Percentiles rank a stretch among this genome's conserved stretches.
Evolutionary conservation across 805 yeast species (phyloP).

Genomic region (Yamadazyma sp.): DNA sequence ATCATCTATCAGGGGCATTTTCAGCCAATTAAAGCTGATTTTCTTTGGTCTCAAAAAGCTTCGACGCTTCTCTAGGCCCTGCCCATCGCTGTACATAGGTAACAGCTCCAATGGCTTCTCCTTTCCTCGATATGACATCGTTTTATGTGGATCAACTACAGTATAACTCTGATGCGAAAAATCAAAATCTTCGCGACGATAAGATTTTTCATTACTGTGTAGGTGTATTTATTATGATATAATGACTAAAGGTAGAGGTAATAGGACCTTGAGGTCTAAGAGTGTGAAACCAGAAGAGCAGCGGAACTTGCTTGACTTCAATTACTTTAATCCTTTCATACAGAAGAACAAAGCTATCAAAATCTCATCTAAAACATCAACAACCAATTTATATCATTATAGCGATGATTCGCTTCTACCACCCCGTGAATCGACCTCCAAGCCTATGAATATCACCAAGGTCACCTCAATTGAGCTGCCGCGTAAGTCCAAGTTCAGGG

Average conservation of each 20-base stretch:
- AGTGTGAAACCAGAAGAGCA: constrained; percentile 12
- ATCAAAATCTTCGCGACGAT: too few relatives aligned
- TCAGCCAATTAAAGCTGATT: too few relatives aligned
- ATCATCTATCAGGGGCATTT: constrained; percentile 1
- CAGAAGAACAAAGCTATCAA: constrained; percentile 18
- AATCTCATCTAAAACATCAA: constrained; percentile 7
- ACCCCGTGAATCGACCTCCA: constrained; percentile 5
- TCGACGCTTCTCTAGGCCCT: background rate
- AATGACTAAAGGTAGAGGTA: background rate
- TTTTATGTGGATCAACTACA: too few relatives aligned
- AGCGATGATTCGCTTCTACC: constrained; percentile 13
- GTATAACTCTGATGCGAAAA: too few relatives aligned
- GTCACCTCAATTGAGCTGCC: constrained; percentile 6
- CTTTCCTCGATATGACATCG: constrained; percentile 22
- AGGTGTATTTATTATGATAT: too few relatives aligned
- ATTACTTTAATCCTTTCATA: constrained; percentile 21
- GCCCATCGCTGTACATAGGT: constrained; percentile 6
- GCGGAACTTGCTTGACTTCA: constrained; percentile 31
- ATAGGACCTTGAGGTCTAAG: constrained; percentile 27
- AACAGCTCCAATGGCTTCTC: constrained; percentile 10
- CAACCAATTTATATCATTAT: constrained; percentile 12
- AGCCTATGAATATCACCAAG: constrained; percentile 8
- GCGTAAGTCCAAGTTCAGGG: constrained; percentile 8
- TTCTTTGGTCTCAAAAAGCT: too few relatives aligned
- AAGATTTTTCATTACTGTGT: too few relatives aligned